Evolutionary conservation across 2,329 filamentous ascomycete genomes (phyloP).

Genomic region (Colletotrichum sp.): DNA sequence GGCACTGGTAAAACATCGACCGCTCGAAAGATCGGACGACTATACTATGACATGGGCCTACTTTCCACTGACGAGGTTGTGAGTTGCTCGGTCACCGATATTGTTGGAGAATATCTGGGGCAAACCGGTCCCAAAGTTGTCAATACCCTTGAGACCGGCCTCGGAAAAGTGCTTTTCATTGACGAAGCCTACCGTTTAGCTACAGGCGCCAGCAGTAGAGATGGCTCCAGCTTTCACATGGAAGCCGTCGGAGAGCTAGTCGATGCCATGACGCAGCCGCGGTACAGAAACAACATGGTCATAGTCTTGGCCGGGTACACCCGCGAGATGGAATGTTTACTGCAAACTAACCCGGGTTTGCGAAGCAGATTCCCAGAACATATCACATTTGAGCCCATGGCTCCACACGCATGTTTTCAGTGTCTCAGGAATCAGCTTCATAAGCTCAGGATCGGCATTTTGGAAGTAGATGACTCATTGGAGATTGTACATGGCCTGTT

Average conservation of each 20-base stretch:
- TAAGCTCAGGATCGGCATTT: not conserved
- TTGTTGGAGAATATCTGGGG: constrained; percentile 60
- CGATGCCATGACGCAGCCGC: constrained; percentile 38
- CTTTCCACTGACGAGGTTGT: constrained; percentile 55
- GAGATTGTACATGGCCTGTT: constrained; percentile 33
- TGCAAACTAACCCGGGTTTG: constrained; percentile 56
- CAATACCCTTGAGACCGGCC: constrained; percentile 51
- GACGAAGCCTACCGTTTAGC: constrained; percentile 60
- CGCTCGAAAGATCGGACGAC: constrained; percentile 61
- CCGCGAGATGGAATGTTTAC: constrained; percentile 54
- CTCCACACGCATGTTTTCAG: constrained; percentile 6
- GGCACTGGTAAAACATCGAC: constrained; percentile 66
- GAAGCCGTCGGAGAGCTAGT: constrained; percentile 34
- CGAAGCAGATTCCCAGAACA: constrained; percentile 49
- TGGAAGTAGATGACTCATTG: not conserved
- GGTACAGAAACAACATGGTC: constrained; percentile 52
- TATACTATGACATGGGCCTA: constrained; percentile 65
- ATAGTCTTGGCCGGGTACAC: constrained; percentile 62
- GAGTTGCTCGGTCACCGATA: constrained; percentile 58
- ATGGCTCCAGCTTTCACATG: constrained; percentile 46
- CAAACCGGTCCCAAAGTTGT: constrained; percentile 62
- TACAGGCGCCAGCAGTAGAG: constrained; percentile 21
- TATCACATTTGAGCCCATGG: constrained; percentile 7
- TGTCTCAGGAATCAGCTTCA: constrained; percentile 32
- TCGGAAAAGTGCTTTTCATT: constrained; percentile 62